Percentiles rank a stretch among this genome's conserved stretches.
Conservation (phyloP, 148 eudicot genomes). For the Rhododendron ferrugineum region DNA sequence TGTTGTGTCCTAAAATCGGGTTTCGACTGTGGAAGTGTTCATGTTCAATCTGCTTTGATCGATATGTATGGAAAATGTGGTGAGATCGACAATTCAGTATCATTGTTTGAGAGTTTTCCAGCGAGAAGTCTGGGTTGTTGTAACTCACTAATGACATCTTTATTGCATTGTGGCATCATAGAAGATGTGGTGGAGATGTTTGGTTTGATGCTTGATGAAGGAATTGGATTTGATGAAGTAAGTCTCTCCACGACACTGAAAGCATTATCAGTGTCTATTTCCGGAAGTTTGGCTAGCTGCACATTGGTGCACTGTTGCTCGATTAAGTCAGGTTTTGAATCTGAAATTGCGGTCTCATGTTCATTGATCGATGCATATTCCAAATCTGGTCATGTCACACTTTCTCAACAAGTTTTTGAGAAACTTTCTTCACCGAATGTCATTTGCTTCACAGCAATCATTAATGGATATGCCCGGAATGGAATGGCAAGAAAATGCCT, state of each 20-base stretch:
- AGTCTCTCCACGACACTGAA: constrained; percentile 61
- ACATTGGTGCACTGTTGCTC: constrained; percentile 58
- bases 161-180: constrained; percentile 40
- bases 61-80: constrained; percentile 89
- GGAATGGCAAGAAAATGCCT: constrained; percentile 66
- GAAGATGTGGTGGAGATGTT: constrained; percentile 70
- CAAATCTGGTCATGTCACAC: constrained; percentile 46
- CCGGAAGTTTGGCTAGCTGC: constrained; percentile 47
- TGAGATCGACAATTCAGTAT: constrained; percentile 48
- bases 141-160: constrained; percentile 73
- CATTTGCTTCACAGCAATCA: constrained; percentile 60
- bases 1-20: constrained; percentile 49
- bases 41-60: constrained; percentile 74
- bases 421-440: constrained; percentile 45
- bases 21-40: constrained; percentile 36
- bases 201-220: constrained; percentile 57
- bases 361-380: constrained; percentile 65
- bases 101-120: constrained; percentile 34
- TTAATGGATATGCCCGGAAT: constrained; percentile 62
- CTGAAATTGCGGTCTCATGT: constrained; percentile 39
- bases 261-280: constrained; percentile 46
- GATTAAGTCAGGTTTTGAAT: constrained; percentile 49
- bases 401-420: constrained; percentile 43
- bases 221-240: constrained; percentile 57
- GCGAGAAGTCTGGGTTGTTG: constrained; percentile 45